Evolutionary conservation across 352 stramenopile genomes (phyloP).

Genomic region (Globisporangium viniferum): DNA sequence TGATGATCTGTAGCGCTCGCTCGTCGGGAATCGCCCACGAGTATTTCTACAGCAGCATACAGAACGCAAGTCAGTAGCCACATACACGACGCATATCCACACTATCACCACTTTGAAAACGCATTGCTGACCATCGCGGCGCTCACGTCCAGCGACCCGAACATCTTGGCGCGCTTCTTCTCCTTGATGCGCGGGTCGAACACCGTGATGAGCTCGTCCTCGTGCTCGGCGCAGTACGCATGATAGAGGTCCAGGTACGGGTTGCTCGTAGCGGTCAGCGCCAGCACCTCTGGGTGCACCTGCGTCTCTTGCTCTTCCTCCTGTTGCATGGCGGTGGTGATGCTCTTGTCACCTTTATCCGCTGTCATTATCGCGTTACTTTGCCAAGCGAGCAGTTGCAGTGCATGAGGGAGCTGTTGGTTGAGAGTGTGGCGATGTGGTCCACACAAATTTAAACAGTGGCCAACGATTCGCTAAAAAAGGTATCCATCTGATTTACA

Average conservation of each 20-base stretch:
- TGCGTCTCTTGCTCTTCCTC: conserved; percentile 9
- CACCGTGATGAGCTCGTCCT: conserved; percentile 59
- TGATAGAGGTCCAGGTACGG: conserved; percentile 82
- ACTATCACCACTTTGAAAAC: neutral
- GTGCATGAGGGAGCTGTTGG: neutral
- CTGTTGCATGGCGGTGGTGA: neutral
- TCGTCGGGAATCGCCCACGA: conserved; percentile 91
- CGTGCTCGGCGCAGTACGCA: conserved; percentile 53
- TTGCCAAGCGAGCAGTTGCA: neutral
- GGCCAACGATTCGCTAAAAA: neutral
- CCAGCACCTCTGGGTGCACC: conserved; percentile 26
- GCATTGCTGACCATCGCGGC: conserved; percentile 64
- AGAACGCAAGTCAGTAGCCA: neutral
- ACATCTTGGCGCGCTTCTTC: conserved; percentile 65
- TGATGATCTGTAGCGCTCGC: conserved; percentile 86
- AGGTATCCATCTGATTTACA: neutral
- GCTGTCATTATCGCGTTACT: neutral
- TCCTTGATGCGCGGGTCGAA: conserved; percentile 72
- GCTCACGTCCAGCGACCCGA: conserved; percentile 68
- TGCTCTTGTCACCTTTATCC: neutral
- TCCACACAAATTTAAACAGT: neutral
- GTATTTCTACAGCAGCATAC: conserved; percentile 63
- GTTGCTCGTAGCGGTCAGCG: conserved; percentile 65
- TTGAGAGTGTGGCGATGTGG: neutral
- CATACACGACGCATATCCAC: neutral